Base-by-base conservation (phyloP, 2,329 filamentous ascomycete genomes). In the Dothistroma septosporum region DNA sequence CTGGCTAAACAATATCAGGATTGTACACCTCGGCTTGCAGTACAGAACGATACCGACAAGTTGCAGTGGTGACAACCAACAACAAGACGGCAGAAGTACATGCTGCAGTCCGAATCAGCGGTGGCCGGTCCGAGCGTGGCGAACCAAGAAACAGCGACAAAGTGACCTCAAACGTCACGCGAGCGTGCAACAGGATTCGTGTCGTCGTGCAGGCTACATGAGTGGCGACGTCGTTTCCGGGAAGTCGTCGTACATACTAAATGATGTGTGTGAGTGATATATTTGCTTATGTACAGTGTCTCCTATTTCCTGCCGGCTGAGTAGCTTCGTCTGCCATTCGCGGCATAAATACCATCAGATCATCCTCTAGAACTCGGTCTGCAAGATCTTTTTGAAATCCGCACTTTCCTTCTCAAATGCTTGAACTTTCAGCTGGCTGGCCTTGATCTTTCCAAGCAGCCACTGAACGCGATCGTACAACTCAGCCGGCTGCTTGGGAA, bases 391-490 rank as follows among this genome's bases (percentile, higher is more conserved):
- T 80, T 93, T 93, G 77, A 95, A 75, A 46, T 64, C 77, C 1
- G 76, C 84, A 75, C 88, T 90, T 72, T 96, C 87, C 68, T 75
- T 79, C 76, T 97, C 92, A 73, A 87, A 90, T 57, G 77, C 80
- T 68, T 86, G 82, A 61, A 97, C 86, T 79, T 89, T 93, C 56
- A 73, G 75, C 78, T 97, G 92, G 62, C 88, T 87, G n/a, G 74
- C 78, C 66, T 86, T 81, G 62, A 96, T 76, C 78, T 96, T 96
- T 0, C 73, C 75, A 52, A 96, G 74, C 65, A 97, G 76, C 77
- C 90, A 97, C 59, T 83, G 78, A 2, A 91, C 81, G 35, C 93
- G 79, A 0, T 83, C 82, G 0, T 78, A 79, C 31, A 90, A 79
- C 79, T 94, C 87, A 21, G 78, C 76, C 0, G 91, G 89, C 74